phyloP scores from a whole-genome alignment of 495 filamentous ascomycete species.

The Tirmania nivea region DNA sequence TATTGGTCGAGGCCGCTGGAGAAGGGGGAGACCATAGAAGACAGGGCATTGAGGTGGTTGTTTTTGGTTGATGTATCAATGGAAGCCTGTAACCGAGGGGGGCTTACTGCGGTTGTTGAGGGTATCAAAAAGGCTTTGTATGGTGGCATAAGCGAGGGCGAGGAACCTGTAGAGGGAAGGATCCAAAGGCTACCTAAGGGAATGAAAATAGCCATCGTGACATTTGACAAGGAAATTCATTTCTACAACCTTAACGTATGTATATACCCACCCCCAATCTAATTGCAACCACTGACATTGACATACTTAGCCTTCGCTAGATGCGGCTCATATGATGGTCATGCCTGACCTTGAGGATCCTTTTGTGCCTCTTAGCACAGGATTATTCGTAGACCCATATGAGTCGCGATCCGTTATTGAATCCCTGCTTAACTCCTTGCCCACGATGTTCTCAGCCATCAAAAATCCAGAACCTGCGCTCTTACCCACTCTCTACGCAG shows the following conservation, averaged over 20 bases:
- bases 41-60: slow-evolving; percentile 44
- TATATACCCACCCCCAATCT: slow-evolving; percentile 2
- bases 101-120: slow-evolving; percentile 74
- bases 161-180: slow-evolving; percentile 27
- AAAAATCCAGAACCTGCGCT: slow-evolving; percentile 80
- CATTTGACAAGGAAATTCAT: slow-evolving; percentile 85
- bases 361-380: slow-evolving; percentile 79
- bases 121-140: slow-evolving; percentile 75
- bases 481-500: slow-evolving; percentile 61
- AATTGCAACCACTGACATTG: slow-evolving; percentile 6
- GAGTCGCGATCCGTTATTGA: slow-evolving; percentile 79
- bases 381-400: slow-evolving; percentile 87
- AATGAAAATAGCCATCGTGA: slow-evolving; percentile 82
- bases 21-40: slow-evolving; percentile 29
- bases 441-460: slow-evolving; percentile 60
- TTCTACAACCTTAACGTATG: slow-evolving; percentile 84
- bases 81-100: slow-evolving; percentile 71
- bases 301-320: slow-evolving; percentile 37
- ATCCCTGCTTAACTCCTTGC: slow-evolving; percentile 57
- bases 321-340: slow-evolving; percentile 92
- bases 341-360: slow-evolving; percentile 97
- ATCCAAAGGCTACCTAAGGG: slow-evolving; percentile 41
- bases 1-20: slow-evolving; percentile 88
- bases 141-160: slow-evolving; percentile 27
- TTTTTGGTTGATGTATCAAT: slow-evolving; percentile 87